phyloP scores from a whole-genome alignment of 345 rosid species.

The Brassica carinata region DNA sequence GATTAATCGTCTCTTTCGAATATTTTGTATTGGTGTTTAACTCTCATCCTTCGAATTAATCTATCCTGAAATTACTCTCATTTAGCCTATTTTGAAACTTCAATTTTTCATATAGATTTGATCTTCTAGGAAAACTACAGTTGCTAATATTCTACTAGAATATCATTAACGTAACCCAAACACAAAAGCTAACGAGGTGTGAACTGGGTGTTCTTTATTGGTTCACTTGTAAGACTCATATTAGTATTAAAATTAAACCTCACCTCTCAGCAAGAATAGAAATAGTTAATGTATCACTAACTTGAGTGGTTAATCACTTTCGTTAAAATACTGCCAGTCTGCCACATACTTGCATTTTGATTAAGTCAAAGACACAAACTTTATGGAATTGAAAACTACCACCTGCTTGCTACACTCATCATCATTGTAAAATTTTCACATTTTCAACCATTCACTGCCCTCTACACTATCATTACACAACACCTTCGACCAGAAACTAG shows the following conservation, averaged over 20 bases:
- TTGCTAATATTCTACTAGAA: not conserved
- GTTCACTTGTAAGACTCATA: not conserved
- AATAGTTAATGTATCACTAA: not conserved
- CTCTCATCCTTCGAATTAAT: not conserved
- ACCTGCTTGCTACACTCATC: not conserved
- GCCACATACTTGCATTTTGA: not conserved
- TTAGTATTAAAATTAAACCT: not conserved
- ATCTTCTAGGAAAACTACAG: not conserved
- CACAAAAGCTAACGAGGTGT: not conserved
- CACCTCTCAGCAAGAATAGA: not conserved
- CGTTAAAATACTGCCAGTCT: not conserved
- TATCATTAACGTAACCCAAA: not conserved
- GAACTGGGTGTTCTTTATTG: not conserved
- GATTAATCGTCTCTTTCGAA: not conserved
- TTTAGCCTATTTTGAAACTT: not conserved
- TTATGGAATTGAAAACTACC: not conserved
- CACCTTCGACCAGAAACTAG: not conserved
- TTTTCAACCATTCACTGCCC: not conserved
- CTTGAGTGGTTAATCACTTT: not conserved
- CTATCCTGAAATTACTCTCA: not conserved
- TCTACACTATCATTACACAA: not conserved
- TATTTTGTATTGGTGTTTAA: not conserved
- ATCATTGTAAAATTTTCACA: not conserved
- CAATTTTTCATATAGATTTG: not conserved
- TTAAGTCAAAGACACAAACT: not conserved